A percentile compares a stretch with the other conserved stretches of the same genome.
Evolutionary conservation across 1,284 basidiomycete species (phyloP).

Genomic region (Exobasidium rhododendri): DNA sequence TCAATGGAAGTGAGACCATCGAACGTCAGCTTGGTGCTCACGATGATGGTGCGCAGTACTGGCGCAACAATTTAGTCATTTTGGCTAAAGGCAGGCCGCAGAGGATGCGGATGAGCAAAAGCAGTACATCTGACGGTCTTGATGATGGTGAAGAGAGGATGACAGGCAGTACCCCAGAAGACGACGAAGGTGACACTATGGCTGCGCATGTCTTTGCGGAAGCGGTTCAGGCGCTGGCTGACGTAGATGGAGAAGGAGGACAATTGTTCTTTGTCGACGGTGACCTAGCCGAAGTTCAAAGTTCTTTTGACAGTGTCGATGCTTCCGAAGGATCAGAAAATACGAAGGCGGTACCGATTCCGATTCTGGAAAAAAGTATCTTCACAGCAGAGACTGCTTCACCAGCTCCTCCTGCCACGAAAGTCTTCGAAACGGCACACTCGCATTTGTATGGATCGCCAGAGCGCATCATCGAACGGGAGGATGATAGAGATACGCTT

Average conservation of each 20-base stretch:
- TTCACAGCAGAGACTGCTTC: not conserved
- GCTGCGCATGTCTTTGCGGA: not conserved
- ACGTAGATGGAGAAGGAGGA: not conserved
- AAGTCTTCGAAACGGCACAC: no score
- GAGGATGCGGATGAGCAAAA: not conserved
- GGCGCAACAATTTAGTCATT: not conserved
- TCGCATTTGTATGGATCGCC: no score
- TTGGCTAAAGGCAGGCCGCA: no score
- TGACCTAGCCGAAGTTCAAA: not conserved
- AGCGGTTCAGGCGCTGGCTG: not conserved
- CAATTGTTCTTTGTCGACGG: not conserved
- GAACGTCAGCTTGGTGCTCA: slow-evolving; percentile 28
- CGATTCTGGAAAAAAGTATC: not conserved
- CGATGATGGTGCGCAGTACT: not conserved
- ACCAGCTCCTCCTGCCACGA: not conserved
- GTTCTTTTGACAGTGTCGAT: not conserved
- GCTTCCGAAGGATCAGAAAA: not conserved
- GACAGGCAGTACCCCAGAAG: no score
- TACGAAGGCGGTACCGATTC: not conserved
- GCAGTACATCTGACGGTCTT: no score
- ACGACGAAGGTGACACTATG: no score
- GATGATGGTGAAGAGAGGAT: no score
- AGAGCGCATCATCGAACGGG: not conserved
- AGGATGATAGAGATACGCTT: not conserved
- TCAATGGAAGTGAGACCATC: slow-evolving; percentile 9